Conservation (phyloP, 2,329 filamentous ascomycete species). For the Colletotrichum sp. region DNA sequence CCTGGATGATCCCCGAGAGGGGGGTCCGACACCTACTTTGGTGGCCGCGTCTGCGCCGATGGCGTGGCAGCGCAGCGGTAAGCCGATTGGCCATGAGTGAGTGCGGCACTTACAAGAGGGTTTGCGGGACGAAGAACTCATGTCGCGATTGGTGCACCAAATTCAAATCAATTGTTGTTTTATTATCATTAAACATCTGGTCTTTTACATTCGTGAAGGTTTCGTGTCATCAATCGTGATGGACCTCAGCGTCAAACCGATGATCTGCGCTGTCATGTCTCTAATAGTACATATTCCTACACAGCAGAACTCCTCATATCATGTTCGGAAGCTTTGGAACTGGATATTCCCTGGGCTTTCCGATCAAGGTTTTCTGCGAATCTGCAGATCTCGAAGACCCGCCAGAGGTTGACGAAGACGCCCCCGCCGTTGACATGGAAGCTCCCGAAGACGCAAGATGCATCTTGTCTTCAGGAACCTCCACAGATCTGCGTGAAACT, state of each 20-base stretch:
- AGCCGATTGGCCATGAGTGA: conserved; percentile 10
- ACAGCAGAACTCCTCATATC: neutral
- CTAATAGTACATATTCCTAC: neutral
- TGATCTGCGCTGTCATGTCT: neutral
- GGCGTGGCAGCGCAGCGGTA: conserved; percentile 6
- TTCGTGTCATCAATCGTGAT: neutral
- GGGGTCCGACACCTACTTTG: neutral
- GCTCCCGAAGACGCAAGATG: neutral
- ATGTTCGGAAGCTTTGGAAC: neutral
- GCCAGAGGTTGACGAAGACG: neutral
- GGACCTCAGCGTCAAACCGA: neutral
- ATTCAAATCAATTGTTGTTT: neutral
- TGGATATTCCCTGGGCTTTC: neutral
- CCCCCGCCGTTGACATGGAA: conserved; percentile 11
- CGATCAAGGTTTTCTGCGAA: neutral
- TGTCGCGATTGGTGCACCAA: neutral
- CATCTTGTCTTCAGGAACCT: neutral
- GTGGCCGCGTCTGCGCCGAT: conserved; percentile 13
- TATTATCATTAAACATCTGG: neutral
- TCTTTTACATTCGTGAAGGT: neutral
- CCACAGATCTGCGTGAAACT: neutral
- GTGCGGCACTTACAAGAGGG: neutral
- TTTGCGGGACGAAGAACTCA: neutral
- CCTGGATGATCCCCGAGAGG: conserved; percentile 27
- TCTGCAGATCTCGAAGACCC: neutral